Conservation (phyloP, 352 stramenopile species). For the Globisporangium solare region DNA sequence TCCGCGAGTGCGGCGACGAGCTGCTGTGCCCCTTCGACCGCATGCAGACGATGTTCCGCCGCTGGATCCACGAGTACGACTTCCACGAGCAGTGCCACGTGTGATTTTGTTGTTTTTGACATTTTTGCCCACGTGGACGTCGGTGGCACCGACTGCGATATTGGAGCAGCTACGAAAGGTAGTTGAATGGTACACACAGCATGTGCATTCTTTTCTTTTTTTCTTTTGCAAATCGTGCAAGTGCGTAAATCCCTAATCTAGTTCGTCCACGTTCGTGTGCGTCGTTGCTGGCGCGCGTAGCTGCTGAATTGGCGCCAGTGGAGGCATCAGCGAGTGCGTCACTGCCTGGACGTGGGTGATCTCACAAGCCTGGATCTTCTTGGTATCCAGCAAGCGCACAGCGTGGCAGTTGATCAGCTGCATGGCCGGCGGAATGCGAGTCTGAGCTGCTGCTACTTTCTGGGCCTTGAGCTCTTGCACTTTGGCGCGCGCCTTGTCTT, state of each 20-base stretch:
- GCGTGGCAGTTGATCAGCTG: conserved; percentile 9
- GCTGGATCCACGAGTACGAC: conserved; percentile 71
- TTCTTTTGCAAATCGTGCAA: neutral
- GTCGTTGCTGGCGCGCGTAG: neutral
- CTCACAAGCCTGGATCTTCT: neutral
- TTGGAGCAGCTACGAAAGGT: too few species aligned
- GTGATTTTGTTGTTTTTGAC: neutral
- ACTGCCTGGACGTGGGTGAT: neutral
- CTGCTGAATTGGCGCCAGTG: conserved; percentile 12
- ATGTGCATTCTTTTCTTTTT: too few species aligned
- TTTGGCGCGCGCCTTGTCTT: conserved; percentile 9
- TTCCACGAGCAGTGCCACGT: conserved; percentile 47
- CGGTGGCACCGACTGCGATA: neutral
- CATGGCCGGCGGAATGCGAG: conserved; percentile 2
- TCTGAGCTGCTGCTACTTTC: conserved; percentile 2
- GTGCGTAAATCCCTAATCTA: conserved; percentile 29
- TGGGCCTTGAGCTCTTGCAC: conserved; percentile 5
- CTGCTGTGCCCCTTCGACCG: conserved; percentile 47
- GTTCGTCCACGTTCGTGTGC: conserved; percentile 47
- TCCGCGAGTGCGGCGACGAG: conserved; percentile 40
- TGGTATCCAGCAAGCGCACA: neutral
- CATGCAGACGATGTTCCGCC: conserved; percentile 50
- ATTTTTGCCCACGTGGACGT: too few species aligned
- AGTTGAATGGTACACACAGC: neutral
- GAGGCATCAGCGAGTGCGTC: conserved; percentile 9